A percentile compares a stretch with the other conserved stretches of the same genome.
These are phyloP conservation scores for Penicillium sp. DNA, from an alignment of 2,329 filamentous ascomycete species.

Conservation along the genomic window DNA sequence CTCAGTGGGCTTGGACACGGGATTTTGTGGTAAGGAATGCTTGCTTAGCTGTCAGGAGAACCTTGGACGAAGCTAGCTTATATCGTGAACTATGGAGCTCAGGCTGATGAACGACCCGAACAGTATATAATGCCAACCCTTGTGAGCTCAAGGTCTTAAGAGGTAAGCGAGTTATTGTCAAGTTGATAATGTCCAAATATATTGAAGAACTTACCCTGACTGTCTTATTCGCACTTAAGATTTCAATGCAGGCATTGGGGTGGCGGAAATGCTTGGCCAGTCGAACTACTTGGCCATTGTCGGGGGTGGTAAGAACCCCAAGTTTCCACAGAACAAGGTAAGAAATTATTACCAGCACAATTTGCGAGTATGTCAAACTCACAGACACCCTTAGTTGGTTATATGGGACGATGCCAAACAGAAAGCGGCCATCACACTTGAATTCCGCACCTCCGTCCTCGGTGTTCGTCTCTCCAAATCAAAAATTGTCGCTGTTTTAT, in stretches of 20 bases:
- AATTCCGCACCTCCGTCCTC: constrained; percentile 75
- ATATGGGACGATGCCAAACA: constrained; percentile 89
- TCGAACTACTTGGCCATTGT: constrained; percentile 87
- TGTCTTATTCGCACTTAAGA: constrained; percentile 47
- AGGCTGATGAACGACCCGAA: constrained; percentile 14
- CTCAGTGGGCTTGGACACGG: constrained; percentile 78
- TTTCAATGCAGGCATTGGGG: constrained; percentile 77
- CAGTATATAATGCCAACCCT: constrained; percentile 71
- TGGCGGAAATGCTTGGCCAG: constrained; percentile 81
- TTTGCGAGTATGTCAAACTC: not conserved
- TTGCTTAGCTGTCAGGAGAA: not conserved
- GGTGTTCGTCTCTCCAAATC: constrained; percentile 74
- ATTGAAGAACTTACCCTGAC: not conserved
- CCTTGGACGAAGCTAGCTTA: not conserved
- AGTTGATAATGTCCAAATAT: not conserved
- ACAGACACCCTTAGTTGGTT: constrained; percentile 51
- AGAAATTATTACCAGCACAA: constrained; percentile 5
- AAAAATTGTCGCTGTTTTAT: constrained; percentile 74
- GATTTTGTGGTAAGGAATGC: constrained; percentile 69
- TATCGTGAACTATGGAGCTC: constrained; percentile 3
- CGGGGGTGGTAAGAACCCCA: constrained; percentile 79
- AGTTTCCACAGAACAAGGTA: constrained; percentile 84
- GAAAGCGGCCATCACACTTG: constrained; percentile 70
- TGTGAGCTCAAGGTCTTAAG: constrained; percentile 66
- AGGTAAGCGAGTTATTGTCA: constrained; percentile 39